These are phyloP conservation scores for Podila epicladia DNA, from an alignment of 192 early-diverging fungal species.

Conservation along the genomic window DNA sequence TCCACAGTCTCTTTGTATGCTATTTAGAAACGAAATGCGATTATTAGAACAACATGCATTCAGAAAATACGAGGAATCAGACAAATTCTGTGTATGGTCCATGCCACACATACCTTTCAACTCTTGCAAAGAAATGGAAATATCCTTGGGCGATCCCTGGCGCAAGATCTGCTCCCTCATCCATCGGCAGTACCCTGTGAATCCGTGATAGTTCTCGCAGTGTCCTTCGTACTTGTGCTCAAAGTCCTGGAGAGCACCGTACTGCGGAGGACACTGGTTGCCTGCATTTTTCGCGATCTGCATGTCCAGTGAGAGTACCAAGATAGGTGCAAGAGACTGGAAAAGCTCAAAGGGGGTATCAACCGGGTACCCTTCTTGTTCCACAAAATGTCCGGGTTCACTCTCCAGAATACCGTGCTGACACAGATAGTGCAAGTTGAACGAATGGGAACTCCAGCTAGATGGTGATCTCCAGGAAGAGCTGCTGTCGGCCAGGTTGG, in stretches of 20 bases:
- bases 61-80: too few species aligned
- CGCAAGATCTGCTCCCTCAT: neutral
- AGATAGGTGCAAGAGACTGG: neutral
- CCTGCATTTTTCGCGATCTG: neutral
- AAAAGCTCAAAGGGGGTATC: neutral
- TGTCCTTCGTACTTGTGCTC: neutral
- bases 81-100: neutral
- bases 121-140: neutral
- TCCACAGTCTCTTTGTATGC: neutral
- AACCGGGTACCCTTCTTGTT: neutral
- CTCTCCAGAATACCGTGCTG: neutral
- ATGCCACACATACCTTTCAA: neutral
- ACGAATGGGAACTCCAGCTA: neutral
- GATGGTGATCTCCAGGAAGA: neutral
- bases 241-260: neutral
- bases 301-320: neutral
- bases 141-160: neutral
- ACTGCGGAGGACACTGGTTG: neutral
- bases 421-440: neutral
- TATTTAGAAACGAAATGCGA: neutral
- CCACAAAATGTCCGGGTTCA: neutral
- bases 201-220: neutral
- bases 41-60: neutral
- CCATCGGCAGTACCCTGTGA: constrained; percentile 5
- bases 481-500: neutral